phyloP scores from a whole-genome alignment of 257 asterid genomes.

The Solanum medicagineum region DNA sequence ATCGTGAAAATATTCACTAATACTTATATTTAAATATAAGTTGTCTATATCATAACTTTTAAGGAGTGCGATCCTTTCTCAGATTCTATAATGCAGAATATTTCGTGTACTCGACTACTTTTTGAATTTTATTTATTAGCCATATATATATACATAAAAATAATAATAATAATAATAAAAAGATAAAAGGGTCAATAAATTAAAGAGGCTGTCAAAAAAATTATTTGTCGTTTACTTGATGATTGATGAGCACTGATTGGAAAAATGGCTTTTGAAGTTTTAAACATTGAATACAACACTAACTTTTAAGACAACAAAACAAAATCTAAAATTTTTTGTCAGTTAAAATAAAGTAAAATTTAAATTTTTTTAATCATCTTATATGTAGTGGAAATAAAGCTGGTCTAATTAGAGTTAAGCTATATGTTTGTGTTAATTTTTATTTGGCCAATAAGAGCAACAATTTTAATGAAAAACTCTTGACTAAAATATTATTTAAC shows the following conservation, averaged over 20 bases:
- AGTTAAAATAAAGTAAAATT: constrained; percentile 7
- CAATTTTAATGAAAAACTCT: constrained; percentile 3
- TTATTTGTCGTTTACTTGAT: neutral
- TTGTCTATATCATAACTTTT: too few species aligned
- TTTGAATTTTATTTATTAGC: too few species aligned
- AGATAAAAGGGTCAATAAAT: neutral
- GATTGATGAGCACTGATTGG: neutral
- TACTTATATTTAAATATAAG: too few species aligned
- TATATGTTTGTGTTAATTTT: constrained; percentile 24
- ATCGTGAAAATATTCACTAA: too few species aligned
- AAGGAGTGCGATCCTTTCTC: too few species aligned
- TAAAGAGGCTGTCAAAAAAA: neutral
- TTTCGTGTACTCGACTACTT: too few species aligned
- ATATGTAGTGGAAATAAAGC: constrained; percentile 39
- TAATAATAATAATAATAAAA: neutral
- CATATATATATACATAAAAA: neutral
- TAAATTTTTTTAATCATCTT: constrained; percentile 21
- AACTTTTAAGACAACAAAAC: constrained; percentile 2
- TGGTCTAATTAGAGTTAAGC: constrained; percentile 32
- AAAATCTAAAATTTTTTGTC: neutral
- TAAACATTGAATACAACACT: neutral
- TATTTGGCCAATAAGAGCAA: constrained; percentile 21
- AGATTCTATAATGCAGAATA: too few species aligned
- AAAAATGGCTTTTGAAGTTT: neutral
- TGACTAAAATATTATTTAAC: neutral